Conservation (phyloP, 2,329 filamentous ascomycete genomes). For the Aspergillus clavatus region DNA sequence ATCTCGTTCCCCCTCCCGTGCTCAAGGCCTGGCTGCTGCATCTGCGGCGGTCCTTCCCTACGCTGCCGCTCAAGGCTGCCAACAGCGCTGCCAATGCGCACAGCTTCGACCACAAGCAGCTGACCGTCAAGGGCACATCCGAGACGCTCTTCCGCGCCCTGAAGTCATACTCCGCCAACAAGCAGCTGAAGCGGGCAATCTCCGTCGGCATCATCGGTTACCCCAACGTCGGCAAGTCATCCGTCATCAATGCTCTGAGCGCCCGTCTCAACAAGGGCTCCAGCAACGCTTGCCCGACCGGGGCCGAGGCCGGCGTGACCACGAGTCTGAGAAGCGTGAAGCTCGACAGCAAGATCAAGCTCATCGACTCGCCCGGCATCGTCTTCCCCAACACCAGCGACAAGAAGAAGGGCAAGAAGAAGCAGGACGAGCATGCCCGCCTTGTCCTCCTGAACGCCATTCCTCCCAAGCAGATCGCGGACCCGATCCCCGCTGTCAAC, state of each 20-base stretch:
- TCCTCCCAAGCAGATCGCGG: conserved; percentile 88
- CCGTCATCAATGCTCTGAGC: conserved; percentile 89
- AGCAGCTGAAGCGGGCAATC: conserved; percentile 81
- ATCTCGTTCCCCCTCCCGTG: conserved; percentile 75
- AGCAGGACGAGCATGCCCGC: conserved; percentile 71
- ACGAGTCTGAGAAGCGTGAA: conserved; percentile 86
- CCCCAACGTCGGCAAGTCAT: conserved; percentile 94
- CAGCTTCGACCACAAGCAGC: conserved; percentile 85
- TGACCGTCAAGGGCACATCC: conserved; percentile 82
- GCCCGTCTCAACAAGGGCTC: conserved; percentile 63
- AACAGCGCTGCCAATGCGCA: conserved; percentile 77
- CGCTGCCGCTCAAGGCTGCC: conserved; percentile 80
- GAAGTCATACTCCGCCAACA: conserved; percentile 78
- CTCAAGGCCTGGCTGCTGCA: conserved; percentile 80
- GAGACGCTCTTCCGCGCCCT: conserved; percentile 80
- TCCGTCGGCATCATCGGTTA: conserved; percentile 93
- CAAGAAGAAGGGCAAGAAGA: conserved; percentile 57
- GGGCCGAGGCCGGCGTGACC: conserved; percentile 87
- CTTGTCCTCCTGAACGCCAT: conserved; percentile 86
- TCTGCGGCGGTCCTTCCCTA: conserved; percentile 84
- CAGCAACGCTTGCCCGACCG: conserved; percentile 71
- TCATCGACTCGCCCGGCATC: conserved; percentile 91
- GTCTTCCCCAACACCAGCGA: conserved; percentile 68
- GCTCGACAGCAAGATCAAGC: conserved; percentile 87
- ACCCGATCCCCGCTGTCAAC: conserved; percentile 80